Base-by-base conservation (phyloP, 805 yeast genomes). In the Hanseniaspora lachancei region DNA sequence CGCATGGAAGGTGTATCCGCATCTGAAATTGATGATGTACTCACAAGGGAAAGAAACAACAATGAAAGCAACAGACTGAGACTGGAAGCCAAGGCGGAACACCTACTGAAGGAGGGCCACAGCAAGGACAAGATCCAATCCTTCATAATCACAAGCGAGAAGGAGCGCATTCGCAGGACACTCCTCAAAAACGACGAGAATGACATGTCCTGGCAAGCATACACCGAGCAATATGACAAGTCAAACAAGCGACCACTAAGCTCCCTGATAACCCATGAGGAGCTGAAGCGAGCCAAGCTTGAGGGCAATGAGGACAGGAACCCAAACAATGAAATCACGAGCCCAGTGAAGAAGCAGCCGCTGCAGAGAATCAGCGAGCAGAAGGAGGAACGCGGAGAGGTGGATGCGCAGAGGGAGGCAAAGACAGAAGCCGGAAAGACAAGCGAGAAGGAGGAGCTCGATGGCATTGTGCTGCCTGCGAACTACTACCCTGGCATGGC, bases 181-280 rank as follows among this genome's bases (percentile, higher is more conserved):
- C 18, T 41, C 5, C 44, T 32, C 35, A 32, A 21, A 16, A 41
- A 41, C 44, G 29, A 23, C 16, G 29, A 41, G 21, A 41, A 41
- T 20, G 9, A 9, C 10, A 20, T 10, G 15, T 23, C 16, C 2
- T 40, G 43, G 43, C 43, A 40, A 40, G 6, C 43, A 40, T 40
- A 20, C 43, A 40, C 3, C 16, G 43, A 40, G 7, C 43, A 40
- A 5, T 13, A 20, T 9, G 29, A 27, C 5, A 44, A 44, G 15
- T 20, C 47, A 3, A 38, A 43, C 38, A 52, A 52, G 29, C 36
- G 49, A 36, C 49, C 55, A 3, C 12, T 52, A 23, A 52, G 49
- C 21, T 35, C 49, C 15, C 38, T 52, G 12, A 36, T 52, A 12
- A 35, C 43, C 3, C 41, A 52, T 29, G 18, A 20, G 18, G 55